phyloP scores from a whole-genome alignment of 805 yeast species.

The Candida quercuum region DNA sequence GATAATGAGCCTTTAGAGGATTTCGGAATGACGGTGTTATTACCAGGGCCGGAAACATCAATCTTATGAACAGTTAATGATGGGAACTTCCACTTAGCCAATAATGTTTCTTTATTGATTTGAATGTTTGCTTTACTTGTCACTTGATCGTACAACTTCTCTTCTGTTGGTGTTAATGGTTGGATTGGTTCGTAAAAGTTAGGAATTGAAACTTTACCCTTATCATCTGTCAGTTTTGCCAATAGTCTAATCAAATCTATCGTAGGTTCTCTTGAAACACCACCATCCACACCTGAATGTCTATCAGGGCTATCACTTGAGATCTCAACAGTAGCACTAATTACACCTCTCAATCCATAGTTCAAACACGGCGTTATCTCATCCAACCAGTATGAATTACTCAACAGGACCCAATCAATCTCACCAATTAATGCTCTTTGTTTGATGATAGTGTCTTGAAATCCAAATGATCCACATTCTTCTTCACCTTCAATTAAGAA shows the following conservation, averaged over 20 bases:
- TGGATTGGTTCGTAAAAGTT: conserved; percentile 66
- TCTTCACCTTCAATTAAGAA: conserved; percentile 94
- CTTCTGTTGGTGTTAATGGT: conserved; percentile 53
- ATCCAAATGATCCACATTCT: conserved; percentile 88
- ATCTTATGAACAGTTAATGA: conserved; percentile 83
- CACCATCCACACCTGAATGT: conserved; percentile 97
- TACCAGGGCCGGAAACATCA: conserved; percentile 84
- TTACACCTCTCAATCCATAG: conserved; percentile 90
- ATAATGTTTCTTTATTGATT: conserved; percentile 43
- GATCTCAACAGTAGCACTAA: conserved; percentile 71
- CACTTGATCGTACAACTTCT: conserved; percentile 56
- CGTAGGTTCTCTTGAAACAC: conserved; percentile 82
- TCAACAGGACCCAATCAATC: conserved; percentile 84
- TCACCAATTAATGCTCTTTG: conserved; percentile 52
- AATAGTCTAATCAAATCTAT: conserved; percentile 75
- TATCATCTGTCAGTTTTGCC: conserved; percentile 53
- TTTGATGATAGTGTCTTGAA: conserved; percentile 56
- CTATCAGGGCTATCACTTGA: conserved; percentile 76
- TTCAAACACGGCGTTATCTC: conserved; percentile 85
- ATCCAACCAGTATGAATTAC: conserved; percentile 94
- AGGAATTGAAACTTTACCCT: conserved; percentile 57
- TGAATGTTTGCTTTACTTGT: conserved; percentile 31
- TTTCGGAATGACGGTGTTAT: conserved; percentile 85
- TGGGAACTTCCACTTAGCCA: conserved; percentile 86
- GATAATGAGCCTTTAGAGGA: conserved; percentile 73